Percentiles rank a stretch among this genome's conserved stretches.
These are phyloP conservation scores for Neonectria magnoliae DNA, from an alignment of 2,329 filamentous ascomycete species.

Conservation along the genomic window DNA sequence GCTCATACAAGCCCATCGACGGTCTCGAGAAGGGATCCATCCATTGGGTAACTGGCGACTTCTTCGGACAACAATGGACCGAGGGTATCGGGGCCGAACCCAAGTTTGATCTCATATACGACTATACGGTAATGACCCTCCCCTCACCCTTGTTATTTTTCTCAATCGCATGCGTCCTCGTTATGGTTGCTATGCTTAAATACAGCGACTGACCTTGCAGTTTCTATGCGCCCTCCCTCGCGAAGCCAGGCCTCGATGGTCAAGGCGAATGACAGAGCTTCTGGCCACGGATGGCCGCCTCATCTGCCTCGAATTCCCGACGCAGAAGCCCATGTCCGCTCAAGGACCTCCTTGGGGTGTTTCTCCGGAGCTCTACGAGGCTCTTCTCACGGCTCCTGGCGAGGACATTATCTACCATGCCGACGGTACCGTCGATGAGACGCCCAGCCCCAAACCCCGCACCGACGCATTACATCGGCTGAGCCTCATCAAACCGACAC, in stretches of 20 bases:
- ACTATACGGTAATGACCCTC: constrained; percentile 64
- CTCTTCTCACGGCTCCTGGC: constrained; percentile 76
- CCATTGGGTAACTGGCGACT: constrained; percentile 71
- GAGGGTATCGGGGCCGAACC: constrained; percentile 52
- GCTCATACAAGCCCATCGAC: constrained; percentile 54
- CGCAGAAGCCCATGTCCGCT: constrained; percentile 71
- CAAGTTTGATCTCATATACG: constrained; percentile 73
- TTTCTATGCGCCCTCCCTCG: constrained; percentile 72
- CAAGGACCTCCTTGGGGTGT: constrained; percentile 80
- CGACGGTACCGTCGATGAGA: constrained; percentile 55
- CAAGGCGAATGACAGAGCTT: constrained; percentile 60
- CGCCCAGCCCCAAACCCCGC: constrained; percentile 51
- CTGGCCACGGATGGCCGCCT: constrained; percentile 61
- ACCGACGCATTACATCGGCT: constrained; percentile 54
- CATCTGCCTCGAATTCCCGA: constrained; percentile 80
- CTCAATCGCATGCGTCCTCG: constrained; percentile 1
- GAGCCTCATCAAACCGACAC: constrained; percentile 59
- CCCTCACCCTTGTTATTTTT: constrained; percentile 30
- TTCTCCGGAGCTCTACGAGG: constrained; percentile 74
- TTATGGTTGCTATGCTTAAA: constrained; percentile 2
- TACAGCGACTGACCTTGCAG: constrained; percentile 48
- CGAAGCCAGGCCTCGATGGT: constrained; percentile 62
- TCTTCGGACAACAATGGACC: constrained; percentile 71
- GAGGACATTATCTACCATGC: constrained; percentile 69
- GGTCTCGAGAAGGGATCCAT: constrained; percentile 59